phyloP scores from a whole-genome alignment of 2,329 filamentous ascomycete genomes.

The Domatiomyces catenatus region DNA sequence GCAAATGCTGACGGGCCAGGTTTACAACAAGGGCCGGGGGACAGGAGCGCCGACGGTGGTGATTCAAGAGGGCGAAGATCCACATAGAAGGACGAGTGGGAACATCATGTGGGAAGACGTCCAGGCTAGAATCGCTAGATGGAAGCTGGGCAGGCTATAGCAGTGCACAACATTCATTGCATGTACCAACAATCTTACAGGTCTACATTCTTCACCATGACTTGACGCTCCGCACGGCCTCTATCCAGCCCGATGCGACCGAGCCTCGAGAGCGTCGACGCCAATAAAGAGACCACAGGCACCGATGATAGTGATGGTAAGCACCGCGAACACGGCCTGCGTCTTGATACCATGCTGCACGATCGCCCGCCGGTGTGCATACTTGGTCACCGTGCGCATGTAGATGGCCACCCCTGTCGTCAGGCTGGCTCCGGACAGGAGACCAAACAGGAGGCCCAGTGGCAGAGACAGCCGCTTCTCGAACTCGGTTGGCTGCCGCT shows the following conservation, averaged over 20 bases:
- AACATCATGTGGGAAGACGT: conserved; percentile 75
- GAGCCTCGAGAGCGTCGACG: conserved; percentile 20
- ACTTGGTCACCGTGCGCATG: conserved; percentile 66
- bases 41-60: conserved; percentile 88
- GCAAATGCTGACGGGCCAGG: conserved; percentile 60
- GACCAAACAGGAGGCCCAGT: conserved; percentile 78
- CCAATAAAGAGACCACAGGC: conserved; percentile 31
- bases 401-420: conserved; percentile 72
- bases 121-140: conserved; percentile 67
- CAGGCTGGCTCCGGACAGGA: conserved; percentile 62
- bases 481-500: conserved; percentile 49
- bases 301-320: conserved; percentile 29
- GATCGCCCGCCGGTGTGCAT: conserved; percentile 60
- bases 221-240: not conserved
- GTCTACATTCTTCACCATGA: not conserved
- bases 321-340: conserved; percentile 49
- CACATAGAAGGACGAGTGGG: conserved; percentile 46
- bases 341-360: conserved; percentile 93
- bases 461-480: conserved; percentile 69
- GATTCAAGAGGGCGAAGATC: conserved; percentile 72
- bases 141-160: conserved; percentile 59
- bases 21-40: conserved; percentile 59
- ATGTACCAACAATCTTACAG: not conserved
- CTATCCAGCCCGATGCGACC: not conserved
- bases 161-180: not conserved